A percentile compares a stretch with the other conserved stretches of the same genome.
phyloP scores from a whole-genome alignment of 108 stramenopile species.

The Phaeodactylum tricornutum region DNA sequence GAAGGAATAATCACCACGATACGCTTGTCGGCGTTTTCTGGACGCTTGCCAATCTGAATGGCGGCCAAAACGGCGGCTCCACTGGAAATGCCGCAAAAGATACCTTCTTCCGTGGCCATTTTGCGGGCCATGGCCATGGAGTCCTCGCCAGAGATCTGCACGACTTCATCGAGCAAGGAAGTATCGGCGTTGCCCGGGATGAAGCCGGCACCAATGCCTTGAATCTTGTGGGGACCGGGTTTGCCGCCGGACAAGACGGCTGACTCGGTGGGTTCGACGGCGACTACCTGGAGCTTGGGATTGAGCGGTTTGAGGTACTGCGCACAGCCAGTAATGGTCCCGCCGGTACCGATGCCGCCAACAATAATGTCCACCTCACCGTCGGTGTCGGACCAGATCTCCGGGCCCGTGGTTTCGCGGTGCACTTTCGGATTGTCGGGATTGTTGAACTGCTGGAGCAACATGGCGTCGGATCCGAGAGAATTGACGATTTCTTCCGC shows the following conservation, averaged over 20 bases:
- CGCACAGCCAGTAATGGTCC: conserved; percentile 55
- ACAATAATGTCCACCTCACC: conserved; percentile 64
- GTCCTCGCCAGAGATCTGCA: conserved; percentile 55
- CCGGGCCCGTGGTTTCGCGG: conserved; percentile 76
- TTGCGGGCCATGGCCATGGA: conserved; percentile 52
- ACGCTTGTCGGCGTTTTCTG: conserved; percentile 62
- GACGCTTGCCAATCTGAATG: conserved; percentile 45
- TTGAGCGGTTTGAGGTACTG: conserved; percentile 68
- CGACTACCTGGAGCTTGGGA: conserved; percentile 43
- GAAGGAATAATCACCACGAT: conserved; percentile 65
- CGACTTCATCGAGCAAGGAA: conserved; percentile 50
- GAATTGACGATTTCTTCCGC: conserved; percentile 57
- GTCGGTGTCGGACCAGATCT: conserved; percentile 70
- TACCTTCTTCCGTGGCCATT: conserved; percentile 50
- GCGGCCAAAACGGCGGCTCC: conserved; percentile 74
- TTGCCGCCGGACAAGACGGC: conserved; percentile 46
- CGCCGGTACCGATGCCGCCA: conserved; percentile 71
- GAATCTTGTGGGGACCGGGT: conserved; percentile 68
- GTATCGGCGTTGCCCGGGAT: conserved; percentile 58
- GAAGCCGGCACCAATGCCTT: conserved; percentile 71
- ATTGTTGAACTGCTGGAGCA: conserved; percentile 80
- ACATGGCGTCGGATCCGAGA: conserved; percentile 32
- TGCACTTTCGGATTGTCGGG: conserved; percentile 73
- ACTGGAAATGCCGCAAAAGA: conserved; percentile 47
- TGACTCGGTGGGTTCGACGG: conserved; percentile 67